Conservation (phyloP, 2,329 filamentous ascomycete genomes). For the Alternaria infectoria region DNA sequence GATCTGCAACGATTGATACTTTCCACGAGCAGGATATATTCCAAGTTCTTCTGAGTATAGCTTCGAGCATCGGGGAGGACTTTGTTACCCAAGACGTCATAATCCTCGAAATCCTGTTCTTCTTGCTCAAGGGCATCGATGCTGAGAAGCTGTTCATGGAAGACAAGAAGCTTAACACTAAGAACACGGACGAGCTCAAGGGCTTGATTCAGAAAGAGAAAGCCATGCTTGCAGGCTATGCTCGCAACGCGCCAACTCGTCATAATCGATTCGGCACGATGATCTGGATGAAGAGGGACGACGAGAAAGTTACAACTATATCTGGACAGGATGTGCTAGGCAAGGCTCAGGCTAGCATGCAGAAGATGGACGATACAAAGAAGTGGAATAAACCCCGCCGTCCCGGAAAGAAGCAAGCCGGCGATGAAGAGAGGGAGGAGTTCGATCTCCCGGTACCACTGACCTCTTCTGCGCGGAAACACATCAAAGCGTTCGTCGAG, state of each 20-base stretch:
- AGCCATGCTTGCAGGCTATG: slow-evolving; percentile 78
- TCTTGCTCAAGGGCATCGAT: slow-evolving; percentile 89
- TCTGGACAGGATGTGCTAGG: slow-evolving; percentile 86
- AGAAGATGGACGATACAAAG: slow-evolving; percentile 90
- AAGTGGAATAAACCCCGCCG: slow-evolving; percentile 82
- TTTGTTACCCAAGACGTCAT: slow-evolving; percentile 88
- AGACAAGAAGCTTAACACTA: slow-evolving; percentile 71
- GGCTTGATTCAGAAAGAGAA: slow-evolving; percentile 81
- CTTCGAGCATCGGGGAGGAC: slow-evolving; percentile 92
- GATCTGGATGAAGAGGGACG: slow-evolving; percentile 91
- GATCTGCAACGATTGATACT: slow-evolving; percentile 84
- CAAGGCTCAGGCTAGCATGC: slow-evolving; percentile 73
- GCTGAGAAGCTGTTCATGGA: slow-evolving; percentile 84
- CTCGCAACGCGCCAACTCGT: slow-evolving; percentile 78
- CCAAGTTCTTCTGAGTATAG: slow-evolving; percentile 80
- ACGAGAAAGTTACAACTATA: slow-evolving; percentile 82
- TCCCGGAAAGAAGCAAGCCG: slow-evolving; percentile 49
- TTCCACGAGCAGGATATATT: slow-evolving; percentile 93
- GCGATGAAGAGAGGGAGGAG: slow-evolving; percentile 59
- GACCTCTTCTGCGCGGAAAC: slow-evolving; percentile 73
- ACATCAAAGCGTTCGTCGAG: slow-evolving; percentile 82
- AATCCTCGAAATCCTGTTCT: slow-evolving; percentile 91
- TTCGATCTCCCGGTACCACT: slow-evolving; percentile 77
- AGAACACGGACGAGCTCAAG: slow-evolving; percentile 75
- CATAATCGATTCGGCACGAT: slow-evolving; percentile 97